Evolutionary conservation across 2,329 filamentous ascomycete genomes (phyloP), one percentile per base, ranked within the genome.

Genomic region (Moelleriella libera): DNA sequence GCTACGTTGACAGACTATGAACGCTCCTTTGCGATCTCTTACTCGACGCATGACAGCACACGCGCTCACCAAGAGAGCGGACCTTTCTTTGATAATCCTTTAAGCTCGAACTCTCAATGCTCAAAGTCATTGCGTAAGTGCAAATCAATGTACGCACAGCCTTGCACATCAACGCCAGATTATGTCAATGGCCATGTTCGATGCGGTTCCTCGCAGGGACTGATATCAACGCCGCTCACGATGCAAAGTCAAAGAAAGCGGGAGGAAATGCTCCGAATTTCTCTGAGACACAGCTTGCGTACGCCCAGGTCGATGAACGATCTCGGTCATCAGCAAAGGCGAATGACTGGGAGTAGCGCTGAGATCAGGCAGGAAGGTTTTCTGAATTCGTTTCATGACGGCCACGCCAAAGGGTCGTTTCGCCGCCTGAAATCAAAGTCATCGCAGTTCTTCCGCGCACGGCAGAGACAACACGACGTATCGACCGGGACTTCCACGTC

Each of bases 221-320:
- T 43, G 46, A 58, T 43, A 46, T 45, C 2, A 37, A 48, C 43
- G 37, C 41, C 21, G 42, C 47, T 2, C 11, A 41, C 37, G 10
- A n/a, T 40, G 31, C 47, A 45, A 21, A 21, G 28, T 12, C 45
- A 45, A 10, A 54, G 55, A 21, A 58, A 61, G 12, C 62, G 65
- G 34, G 63, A 66, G 37, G 51, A 59, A 7, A 53, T 52, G 1
- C 43, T 56, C 12, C 52, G 53, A 34, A 45, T 48, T 5, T 34
- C 30, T 7, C 43, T 39, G 1, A 42, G 43, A 7, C 47, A 45
- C 29, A 43, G 45, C 2, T 52, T 78, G 12, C 68, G 70, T 50
- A 60, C 68, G 3, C 72, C 72, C 1, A 76, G 71, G 45, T 80
- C 77, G 3, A 76, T 75, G 72, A 75, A 69, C 51, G 74, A 78